Conservation (phyloP, 805 yeast genomes). For the Yarrowia sp. region DNA sequence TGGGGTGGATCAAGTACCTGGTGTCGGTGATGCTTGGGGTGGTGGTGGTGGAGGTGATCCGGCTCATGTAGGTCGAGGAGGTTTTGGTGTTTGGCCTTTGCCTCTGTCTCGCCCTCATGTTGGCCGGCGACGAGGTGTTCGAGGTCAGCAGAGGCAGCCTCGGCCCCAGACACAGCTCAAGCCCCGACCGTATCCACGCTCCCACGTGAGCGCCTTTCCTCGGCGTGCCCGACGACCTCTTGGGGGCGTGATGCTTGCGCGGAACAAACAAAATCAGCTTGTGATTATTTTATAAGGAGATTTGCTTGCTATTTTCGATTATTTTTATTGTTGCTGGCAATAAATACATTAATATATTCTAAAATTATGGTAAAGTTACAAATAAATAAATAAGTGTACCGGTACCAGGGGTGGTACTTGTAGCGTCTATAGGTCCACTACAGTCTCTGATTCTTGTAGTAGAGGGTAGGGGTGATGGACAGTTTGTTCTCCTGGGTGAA, state of each 20-base stretch:
- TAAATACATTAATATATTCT: conserved; percentile 3
- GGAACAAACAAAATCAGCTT: conserved; percentile 1
- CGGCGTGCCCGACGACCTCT: conserved; percentile 1
- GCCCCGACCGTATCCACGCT: neutral
- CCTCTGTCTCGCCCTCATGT: neutral
- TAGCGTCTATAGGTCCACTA: neutral
- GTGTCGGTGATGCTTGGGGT: conserved; percentile 21
- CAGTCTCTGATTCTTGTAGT: conserved; percentile 19
- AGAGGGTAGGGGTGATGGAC: neutral
- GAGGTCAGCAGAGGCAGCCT: neutral
- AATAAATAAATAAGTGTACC: no score
- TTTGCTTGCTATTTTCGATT: no score
- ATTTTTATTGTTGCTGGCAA: neutral
- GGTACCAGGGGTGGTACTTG: no score
- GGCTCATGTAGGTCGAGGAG: conserved; percentile 18
- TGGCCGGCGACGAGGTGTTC: neutral
- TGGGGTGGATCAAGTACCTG: conserved; percentile 23
- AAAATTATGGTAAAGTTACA: neutral
- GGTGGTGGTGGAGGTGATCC: conserved; percentile 17
- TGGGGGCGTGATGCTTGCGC: conserved; percentile 18
- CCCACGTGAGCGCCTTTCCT: neutral
- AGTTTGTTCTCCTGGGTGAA: neutral
- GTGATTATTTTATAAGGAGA: conserved; percentile 1
- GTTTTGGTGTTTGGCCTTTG: neutral
- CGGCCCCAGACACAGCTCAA: neutral